These are phyloP conservation scores for Fistulifera solaris DNA, from an alignment of 108 stramenopile species.

Conservation along the genomic window DNA sequence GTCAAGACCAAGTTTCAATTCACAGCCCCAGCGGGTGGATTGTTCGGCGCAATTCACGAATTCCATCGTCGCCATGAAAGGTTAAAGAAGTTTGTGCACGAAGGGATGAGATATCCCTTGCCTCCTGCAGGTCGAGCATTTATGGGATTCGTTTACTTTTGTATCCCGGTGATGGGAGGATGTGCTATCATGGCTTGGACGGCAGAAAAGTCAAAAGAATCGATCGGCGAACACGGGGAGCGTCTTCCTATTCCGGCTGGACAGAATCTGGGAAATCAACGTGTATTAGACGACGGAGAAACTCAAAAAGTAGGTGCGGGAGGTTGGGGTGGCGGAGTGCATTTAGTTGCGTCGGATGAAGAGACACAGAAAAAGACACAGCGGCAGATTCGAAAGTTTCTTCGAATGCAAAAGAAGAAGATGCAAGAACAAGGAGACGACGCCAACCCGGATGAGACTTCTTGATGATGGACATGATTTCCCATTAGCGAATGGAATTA, in stretches of 20 bases:
- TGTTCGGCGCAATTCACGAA: too few relatives aligned
- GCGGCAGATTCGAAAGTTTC: slow-evolving; percentile 49
- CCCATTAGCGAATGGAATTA: too few relatives aligned
- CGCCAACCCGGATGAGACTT: slow-evolving; percentile 6
- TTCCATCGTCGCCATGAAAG: slow-evolving; percentile 12
- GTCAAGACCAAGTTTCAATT: too few relatives aligned
- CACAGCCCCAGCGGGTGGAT: too few relatives aligned
- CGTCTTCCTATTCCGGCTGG: slow-evolving; percentile 6
- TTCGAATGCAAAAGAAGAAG: slow-evolving; percentile 28
- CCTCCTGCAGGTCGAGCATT: slow-evolving; percentile 31
- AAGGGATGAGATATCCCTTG: slow-evolving; percentile 9
- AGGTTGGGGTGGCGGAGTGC: slow-evolving; percentile 62
- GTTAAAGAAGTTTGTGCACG: slow-evolving; percentile 6
- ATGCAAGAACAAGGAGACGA: slow-evolving; percentile 10
- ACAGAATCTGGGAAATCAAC: slow-evolving; percentile 2
- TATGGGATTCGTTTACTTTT: slow-evolving; percentile 72
- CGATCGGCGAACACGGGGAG: slow-evolving; percentile 50
- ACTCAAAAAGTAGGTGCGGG: slow-evolving; percentile 44
- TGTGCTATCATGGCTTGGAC: slow-evolving; percentile 61
- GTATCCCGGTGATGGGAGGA: slow-evolving; percentile 62
- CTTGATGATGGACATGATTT: too few relatives aligned
- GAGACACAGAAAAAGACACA: slow-evolving; percentile 51
- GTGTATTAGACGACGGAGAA: not conserved
- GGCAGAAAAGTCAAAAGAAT: slow-evolving; percentile 44
- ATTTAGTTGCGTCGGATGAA: slow-evolving; percentile 49